Evolutionary conservation across 345 rosid genomes (phyloP).

Genomic region (Camelina sativa): DNA sequence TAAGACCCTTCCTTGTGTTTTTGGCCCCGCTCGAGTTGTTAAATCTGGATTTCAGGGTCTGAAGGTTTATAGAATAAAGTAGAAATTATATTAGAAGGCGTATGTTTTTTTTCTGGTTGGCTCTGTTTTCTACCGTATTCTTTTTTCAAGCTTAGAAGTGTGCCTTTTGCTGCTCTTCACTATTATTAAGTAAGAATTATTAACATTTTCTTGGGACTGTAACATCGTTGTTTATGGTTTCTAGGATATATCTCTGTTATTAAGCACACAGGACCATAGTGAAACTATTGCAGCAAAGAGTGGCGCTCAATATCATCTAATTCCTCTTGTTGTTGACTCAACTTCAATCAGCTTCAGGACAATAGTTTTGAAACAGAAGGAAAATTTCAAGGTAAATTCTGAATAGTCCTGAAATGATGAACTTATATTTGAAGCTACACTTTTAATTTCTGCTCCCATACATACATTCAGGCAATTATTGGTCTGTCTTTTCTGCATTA

Average conservation of each 20-base stretch:
- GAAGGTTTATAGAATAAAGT: conserved; percentile 22
- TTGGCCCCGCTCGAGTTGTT: background rate
- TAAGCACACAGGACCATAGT: conserved; percentile 77
- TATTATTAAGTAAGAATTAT: background rate
- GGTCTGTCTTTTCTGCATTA: conserved; percentile 29
- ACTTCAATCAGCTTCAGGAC: conserved; percentile 50
- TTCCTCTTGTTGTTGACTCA: conserved; percentile 59
- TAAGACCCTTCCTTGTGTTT: background rate
- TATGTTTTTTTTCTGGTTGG: conserved; percentile 13
- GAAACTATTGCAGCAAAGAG: conserved; percentile 69
- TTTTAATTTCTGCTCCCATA: background rate
- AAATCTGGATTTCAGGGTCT: conserved; percentile 9
- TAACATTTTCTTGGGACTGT: background rate
- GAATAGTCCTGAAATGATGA: conserved; percentile 31
- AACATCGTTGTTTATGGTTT: conserved; percentile 27
- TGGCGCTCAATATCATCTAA: conserved; percentile 64
- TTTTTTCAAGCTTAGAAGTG: background rate
- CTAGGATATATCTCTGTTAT: conserved; percentile 78
- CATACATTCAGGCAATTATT: conserved; percentile 20
- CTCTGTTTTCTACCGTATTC: conserved; percentile 1
- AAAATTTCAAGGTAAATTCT: conserved; percentile 48
- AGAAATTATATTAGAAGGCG: background rate
- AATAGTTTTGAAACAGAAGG: conserved; percentile 45
- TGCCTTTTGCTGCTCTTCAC: conserved; percentile 11
- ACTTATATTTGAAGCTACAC: conserved; percentile 19